Percentiles rank a stretch among this genome's conserved stretches.
Conservation (phyloP, 2,329 filamentous ascomycete species). For the Sporothrix variecibatus region DNA sequence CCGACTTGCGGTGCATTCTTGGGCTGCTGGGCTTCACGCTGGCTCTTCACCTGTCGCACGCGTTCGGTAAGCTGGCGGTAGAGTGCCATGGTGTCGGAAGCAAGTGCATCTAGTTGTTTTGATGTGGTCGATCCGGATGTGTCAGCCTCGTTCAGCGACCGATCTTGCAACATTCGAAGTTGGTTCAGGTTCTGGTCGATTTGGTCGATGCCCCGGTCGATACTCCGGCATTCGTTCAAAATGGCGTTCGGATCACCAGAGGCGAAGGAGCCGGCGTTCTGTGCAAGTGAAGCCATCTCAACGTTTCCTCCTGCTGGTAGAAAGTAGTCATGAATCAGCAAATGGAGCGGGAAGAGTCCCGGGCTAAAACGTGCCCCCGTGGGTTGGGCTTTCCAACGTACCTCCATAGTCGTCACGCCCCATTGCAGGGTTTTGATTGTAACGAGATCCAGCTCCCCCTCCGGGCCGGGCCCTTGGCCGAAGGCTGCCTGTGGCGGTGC, state of each 20-base stretch:
- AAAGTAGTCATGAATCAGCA: neutral
- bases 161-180: slow-evolving; percentile 70
- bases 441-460: slow-evolving; percentile 33
- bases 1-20: slow-evolving; percentile 80
- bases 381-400: slow-evolving; percentile 30
- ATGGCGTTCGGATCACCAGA: slow-evolving; percentile 69
- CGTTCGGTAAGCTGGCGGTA: slow-evolving; percentile 79
- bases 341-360: no score
- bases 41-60: slow-evolving; percentile 77
- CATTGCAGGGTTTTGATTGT: slow-evolving; percentile 36
- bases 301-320: slow-evolving; percentile 51
- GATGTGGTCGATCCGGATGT: slow-evolving; percentile 65
- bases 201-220: slow-evolving; percentile 74
- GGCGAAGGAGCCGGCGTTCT: slow-evolving; percentile 51
- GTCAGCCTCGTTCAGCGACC: slow-evolving; percentile 73
- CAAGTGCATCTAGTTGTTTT: slow-evolving; percentile 71
- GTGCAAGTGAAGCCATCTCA: slow-evolving; percentile 69
- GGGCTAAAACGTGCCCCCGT: neutral
- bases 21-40: slow-evolving; percentile 68
- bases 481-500: slow-evolving; percentile 36
- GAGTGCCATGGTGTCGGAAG: slow-evolving; percentile 76
- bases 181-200: slow-evolving; percentile 73
- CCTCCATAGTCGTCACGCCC: slow-evolving; percentile 44
- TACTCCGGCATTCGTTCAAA: slow-evolving; percentile 80
- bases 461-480: slow-evolving; percentile 38